Base-by-base conservation (phyloP, 163 green algal species). In the Chlorella variabilis region DNA sequence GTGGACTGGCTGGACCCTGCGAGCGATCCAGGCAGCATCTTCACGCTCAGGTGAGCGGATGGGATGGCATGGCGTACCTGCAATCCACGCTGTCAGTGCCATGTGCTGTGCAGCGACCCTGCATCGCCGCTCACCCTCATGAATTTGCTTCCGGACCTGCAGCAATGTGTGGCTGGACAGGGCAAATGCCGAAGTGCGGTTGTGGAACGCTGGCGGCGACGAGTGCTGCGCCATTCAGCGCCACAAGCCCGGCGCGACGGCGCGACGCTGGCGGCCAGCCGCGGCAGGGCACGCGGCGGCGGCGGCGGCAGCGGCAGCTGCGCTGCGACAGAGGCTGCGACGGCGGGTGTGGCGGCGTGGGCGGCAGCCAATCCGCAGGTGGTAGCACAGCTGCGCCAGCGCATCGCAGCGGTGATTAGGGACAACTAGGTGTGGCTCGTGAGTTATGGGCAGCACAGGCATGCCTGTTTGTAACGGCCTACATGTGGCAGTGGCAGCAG, bases 1-100 rank as follows among this genome's bases (percentile, higher is more conserved):
- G 15, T 81, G 31, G 59, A 71, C 29, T 81, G 75, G 75, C 31
- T 81, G 75, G 75, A 62, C 0, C 54, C 63, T n/a, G 63, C 18
- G 20, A 18, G 31, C 4, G 75, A 81, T 63, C 39, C 38, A 4
- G 75, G 75, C n/a, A 73, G 59, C 59, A 62, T 65, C 11, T 59
- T 81, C 58, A 73, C 58, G 18, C 9, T 81, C 48, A 80, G 41
- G 73, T 59, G 38, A 23, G n/a, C n/a, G n/a, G n/a, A n/a, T n/a
- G n/a, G n/a, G n/a, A n/a, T n/a, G n/a, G n/a, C n/a, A n/a, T n/a
- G n/a, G n/a, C n/a, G n/a, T n/a, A n/a, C n/a, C n/a, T n/a, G n/a
- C n/a, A n/a, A n/a, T n/a, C n/a, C n/a, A n/a, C 3, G 63, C 5
- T 49, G 63, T 17, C 23, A 6, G 4, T 75, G 29, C n/a, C 62